phyloP scores from a whole-genome alignment of 139 green algal genomes.

The Chlorella sorokiniana region DNA sequence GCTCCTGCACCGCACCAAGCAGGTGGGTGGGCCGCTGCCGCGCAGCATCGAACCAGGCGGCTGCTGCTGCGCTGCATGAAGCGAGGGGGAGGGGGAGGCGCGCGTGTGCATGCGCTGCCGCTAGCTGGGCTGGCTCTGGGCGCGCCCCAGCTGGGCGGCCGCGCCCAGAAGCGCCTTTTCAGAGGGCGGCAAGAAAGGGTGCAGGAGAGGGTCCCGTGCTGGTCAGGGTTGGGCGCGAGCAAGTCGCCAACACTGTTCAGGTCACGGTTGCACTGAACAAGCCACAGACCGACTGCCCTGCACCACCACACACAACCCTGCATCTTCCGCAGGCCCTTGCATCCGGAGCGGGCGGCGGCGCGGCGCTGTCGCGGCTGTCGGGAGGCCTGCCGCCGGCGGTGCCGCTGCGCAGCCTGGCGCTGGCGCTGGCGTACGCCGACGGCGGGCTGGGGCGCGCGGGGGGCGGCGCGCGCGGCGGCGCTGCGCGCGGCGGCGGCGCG shows the following conservation, averaged over 20 bases:
- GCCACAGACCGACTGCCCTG: neutral
- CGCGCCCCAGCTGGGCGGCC: neutral
- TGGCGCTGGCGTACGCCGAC: conserved; percentile 49
- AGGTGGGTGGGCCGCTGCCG: neutral
- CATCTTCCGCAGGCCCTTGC: neutral
- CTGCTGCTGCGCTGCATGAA: too few species aligned
- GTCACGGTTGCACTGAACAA: too few species aligned
- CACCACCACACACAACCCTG: neutral
- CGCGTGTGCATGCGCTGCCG: neutral
- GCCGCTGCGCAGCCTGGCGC: conserved; percentile 51
- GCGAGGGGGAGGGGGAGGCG: too few species aligned
- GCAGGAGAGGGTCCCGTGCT: too few species aligned
- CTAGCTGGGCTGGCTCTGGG: neutral
- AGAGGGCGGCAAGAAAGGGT: too few species aligned
- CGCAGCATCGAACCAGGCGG: too few species aligned
- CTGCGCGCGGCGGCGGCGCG: neutral
- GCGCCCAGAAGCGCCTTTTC: too few species aligned
- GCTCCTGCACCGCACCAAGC: conserved; percentile 53
- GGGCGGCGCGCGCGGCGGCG: neutral
- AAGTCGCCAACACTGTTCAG: too few species aligned
- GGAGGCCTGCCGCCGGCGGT: conserved; percentile 34
- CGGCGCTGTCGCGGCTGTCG: neutral
- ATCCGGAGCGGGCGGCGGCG: neutral
- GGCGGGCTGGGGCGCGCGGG: conserved; percentile 13
- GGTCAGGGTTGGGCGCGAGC: too few species aligned